Percentiles rank a stretch among this genome's conserved stretches.
phyloP scores from a whole-genome alignment of 768 basidiomycete genomes.

The Mycena capillaripes region DNA sequence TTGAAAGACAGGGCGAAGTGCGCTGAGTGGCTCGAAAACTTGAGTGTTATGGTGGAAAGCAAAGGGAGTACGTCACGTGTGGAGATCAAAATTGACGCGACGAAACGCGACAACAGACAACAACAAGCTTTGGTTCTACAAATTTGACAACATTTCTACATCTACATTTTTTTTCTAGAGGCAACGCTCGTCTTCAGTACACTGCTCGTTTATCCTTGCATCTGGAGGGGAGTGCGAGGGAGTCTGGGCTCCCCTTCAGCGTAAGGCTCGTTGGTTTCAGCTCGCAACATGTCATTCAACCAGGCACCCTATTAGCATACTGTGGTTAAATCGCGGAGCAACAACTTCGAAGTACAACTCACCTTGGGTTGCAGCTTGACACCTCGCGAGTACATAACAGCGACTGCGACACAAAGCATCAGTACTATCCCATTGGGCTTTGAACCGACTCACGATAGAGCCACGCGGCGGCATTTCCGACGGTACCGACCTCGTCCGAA shows the following conservation, averaged over 20 bases:
- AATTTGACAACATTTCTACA: background rate
- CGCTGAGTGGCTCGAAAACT: background rate
- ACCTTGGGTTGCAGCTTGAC: slow-evolving; percentile 79
- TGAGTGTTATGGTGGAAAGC: background rate
- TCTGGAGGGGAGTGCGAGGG: slow-evolving; percentile 71
- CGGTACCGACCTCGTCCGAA: slow-evolving; percentile 87
- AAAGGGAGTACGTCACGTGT: slow-evolving; percentile 10
- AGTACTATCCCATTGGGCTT: background rate
- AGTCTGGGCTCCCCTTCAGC: slow-evolving; percentile 76
- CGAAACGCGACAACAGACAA: background rate
- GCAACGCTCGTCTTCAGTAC: too few species aligned
- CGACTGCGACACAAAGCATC: slow-evolving; percentile 52
- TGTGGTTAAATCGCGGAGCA: background rate
- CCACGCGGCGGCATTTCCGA: slow-evolving; percentile 80
- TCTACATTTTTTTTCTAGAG: too few species aligned
- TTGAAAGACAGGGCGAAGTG: slow-evolving; percentile 8
- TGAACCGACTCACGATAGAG: slow-evolving; percentile 49
- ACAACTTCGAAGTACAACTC: background rate
- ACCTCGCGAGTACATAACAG: slow-evolving; percentile 85
- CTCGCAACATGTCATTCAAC: slow-evolving; percentile 86
- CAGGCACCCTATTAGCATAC: slow-evolving; percentile 69
- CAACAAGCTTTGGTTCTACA: slow-evolving; percentile 8
- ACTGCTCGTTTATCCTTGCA: slow-evolving; percentile 66
- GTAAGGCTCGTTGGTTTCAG: slow-evolving; percentile 83
- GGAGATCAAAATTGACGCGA: slow-evolving; percentile 7